phyloP scores from a whole-genome alignment of 345 rosid genomes.

The Salix suchowensis region DNA sequence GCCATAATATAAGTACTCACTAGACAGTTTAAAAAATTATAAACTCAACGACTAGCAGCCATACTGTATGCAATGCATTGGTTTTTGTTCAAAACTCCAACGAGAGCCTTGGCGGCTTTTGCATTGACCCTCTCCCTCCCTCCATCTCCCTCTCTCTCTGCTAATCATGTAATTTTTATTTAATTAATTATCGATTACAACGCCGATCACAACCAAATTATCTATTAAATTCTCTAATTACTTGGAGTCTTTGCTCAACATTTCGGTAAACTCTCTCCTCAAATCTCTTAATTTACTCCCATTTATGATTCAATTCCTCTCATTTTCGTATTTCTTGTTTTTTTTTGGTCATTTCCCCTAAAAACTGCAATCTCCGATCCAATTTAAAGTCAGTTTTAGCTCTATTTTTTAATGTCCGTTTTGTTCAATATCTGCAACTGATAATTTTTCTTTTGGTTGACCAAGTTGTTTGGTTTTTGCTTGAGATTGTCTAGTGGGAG shows the following conservation, averaged over 20 bases:
- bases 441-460: not conserved
- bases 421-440: not conserved
- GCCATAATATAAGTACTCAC: no score
- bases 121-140: not conserved
- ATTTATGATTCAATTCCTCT: not conserved
- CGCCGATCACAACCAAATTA: not conserved
- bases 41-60: no score
- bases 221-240: not conserved
- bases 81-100: constrained; percentile 5
- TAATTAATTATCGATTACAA: not conserved
- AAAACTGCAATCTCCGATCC: constrained; percentile 10
- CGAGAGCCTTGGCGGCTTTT: constrained; percentile 21
- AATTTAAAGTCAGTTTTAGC: constrained; percentile 5
- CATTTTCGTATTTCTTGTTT: not conserved
- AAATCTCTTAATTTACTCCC: not conserved
- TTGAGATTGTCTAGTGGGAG: not conserved
- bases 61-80: no score
- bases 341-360: not conserved
- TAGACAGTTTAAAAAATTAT: no score
- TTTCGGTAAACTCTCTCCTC: not conserved
- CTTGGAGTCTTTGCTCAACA: not conserved
- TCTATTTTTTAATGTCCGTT: not conserved
- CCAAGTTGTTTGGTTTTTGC: not conserved
- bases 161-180: not conserved
- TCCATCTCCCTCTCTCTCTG: not conserved